A percentile compares a stretch with the other conserved stretches of the same genome.
phyloP scores from a whole-genome alignment of 305 asterid genomes.

The Solanum hybrid region DNA sequence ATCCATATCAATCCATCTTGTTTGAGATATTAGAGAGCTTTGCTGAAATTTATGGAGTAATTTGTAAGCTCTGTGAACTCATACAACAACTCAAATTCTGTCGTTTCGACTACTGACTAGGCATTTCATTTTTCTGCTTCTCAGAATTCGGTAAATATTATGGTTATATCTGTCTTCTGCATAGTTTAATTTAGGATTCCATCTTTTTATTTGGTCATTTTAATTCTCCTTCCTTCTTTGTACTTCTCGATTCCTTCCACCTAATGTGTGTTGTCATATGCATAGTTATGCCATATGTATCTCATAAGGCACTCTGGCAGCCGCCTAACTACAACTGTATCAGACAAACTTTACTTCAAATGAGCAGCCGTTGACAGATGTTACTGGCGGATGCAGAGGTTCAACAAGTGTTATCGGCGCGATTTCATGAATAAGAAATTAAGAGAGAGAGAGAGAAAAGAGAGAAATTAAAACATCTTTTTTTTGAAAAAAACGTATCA shows the following conservation, averaged over 20 bases:
- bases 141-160: background rate
- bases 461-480: too few relatives aligned
- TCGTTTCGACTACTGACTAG: background rate
- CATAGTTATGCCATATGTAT: background rate
- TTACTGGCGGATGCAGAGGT: background rate
- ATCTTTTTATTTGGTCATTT: background rate
- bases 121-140: background rate
- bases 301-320: background rate
- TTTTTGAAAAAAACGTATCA: too few relatives aligned
- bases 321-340: background rate
- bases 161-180: background rate
- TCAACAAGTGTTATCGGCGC: background rate
- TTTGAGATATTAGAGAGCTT: slow-evolving; percentile 73
- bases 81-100: background rate
- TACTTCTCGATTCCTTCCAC: background rate
- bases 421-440: too few relatives aligned
- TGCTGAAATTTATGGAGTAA: slow-evolving; percentile 19
- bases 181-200: background rate
- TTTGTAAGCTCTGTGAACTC: background rate
- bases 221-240: background rate
- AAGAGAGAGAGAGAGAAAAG: too few relatives aligned
- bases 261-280: background rate
- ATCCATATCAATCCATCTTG: slow-evolving; percentile 81
- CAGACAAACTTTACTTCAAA: background rate
- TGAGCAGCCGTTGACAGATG: background rate